Evolutionary conservation across 108 stramenopile species (phyloP).

Genomic region (Fragilariopsis cylindrus): DNA sequence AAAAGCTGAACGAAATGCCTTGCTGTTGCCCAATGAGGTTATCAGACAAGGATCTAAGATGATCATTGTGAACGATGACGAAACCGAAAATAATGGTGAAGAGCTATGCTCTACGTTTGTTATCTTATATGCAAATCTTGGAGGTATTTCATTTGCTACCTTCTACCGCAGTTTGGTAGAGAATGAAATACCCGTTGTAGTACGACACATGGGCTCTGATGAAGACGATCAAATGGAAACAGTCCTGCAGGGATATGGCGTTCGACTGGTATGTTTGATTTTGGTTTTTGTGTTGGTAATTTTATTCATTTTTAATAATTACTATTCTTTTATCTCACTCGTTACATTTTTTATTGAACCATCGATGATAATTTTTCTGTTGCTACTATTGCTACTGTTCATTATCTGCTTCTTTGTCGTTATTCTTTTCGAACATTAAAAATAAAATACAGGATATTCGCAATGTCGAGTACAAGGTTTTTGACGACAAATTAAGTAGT

Average conservation of each 20-base stretch:
- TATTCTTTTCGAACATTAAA: too few species aligned
- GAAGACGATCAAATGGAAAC: constrained; percentile 45
- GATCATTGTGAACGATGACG: constrained; percentile 2
- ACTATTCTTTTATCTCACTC: too few species aligned
- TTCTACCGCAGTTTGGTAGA: constrained; percentile 51
- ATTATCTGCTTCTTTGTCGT: too few species aligned
- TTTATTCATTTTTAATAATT: too few species aligned
- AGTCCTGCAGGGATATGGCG: constrained; percentile 82
- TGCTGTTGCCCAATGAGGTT: constrained; percentile 25
- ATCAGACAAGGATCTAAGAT: background rate
- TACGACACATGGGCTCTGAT: constrained; percentile 71
- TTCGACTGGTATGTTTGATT: constrained; percentile 40
- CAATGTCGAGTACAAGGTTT: constrained; percentile 87
- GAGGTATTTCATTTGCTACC: constrained; percentile 53
- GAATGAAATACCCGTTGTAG: constrained; percentile 52
- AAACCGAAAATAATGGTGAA: background rate
- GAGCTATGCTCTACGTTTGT: constrained; percentile 29
- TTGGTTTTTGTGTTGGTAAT: too few species aligned
- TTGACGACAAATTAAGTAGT: constrained; percentile 53
- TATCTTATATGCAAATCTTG: constrained; percentile 73
- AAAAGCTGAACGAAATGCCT: background rate
- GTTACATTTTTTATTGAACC: too few species aligned
- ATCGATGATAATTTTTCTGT: too few species aligned
- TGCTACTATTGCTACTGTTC: too few species aligned
- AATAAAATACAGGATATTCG: constrained; percentile 57